These are phyloP conservation scores for Pseudonitzschia delicatissima DNA, from an alignment of 108 stramenopile genomes.

Conservation along the genomic window DNA sequence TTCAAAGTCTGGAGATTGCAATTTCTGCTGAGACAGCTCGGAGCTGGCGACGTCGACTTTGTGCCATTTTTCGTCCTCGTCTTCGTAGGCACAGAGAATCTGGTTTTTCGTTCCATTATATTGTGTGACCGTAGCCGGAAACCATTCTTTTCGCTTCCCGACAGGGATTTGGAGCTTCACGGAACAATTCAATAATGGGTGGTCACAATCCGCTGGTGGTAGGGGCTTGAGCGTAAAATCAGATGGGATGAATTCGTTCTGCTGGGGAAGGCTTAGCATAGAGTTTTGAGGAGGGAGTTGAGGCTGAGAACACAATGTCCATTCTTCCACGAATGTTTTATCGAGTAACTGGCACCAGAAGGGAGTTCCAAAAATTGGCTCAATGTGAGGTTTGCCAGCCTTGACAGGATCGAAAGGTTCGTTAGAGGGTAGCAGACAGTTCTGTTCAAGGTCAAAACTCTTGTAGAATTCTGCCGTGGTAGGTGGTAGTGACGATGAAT, in stretches of 20 bases:
- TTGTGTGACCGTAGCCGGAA: conserved; percentile 62
- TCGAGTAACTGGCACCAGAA: conserved; percentile 20
- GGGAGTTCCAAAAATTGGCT: conserved; percentile 32
- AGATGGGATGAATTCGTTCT: conserved; percentile 73
- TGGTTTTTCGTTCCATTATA: conserved; percentile 56
- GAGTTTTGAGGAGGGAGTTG: conserved; percentile 48
- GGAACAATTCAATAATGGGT: conserved; percentile 71
- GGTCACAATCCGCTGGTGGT: conserved; percentile 66
- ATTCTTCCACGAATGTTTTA: conserved; percentile 34
- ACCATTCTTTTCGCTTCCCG: conserved; percentile 75
- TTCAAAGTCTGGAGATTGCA: conserved; percentile 50
- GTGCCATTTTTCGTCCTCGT: conserved; percentile 72
- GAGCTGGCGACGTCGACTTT: conserved; percentile 39
- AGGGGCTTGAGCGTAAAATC: conserved; percentile 66
- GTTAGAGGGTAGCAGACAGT: conserved; percentile 7
- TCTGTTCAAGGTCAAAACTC: not conserved
- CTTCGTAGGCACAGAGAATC: conserved; percentile 71
- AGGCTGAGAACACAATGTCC: conserved; percentile 40
- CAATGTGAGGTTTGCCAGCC: conserved; percentile 13
- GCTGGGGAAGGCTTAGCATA: conserved; percentile 55
- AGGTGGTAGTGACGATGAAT: conserved; percentile 5
- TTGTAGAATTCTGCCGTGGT: conserved; percentile 11
- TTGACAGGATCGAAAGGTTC: conserved; percentile 3
- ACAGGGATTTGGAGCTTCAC: conserved; percentile 72
- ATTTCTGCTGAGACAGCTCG: conserved; percentile 20